Base-by-base conservation (phyloP, 164 flowering plant genomes). In the Cinnamomum chago region DNA sequence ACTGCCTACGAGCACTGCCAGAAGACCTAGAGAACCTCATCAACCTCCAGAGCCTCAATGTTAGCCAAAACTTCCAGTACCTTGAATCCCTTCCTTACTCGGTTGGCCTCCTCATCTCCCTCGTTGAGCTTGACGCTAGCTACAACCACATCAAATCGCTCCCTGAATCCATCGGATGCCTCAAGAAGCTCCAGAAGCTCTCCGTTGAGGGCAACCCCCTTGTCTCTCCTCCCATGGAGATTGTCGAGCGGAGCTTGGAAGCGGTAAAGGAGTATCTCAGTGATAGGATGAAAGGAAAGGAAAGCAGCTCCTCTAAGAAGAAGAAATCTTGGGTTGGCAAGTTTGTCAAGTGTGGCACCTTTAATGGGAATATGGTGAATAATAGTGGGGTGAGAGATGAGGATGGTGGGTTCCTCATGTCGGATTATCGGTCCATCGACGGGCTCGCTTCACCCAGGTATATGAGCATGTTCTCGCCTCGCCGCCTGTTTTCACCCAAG, bases 41-140 rank as follows among this genome's bases (percentile, higher is more conserved):
- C 78, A 91, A 90, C 81, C 89, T 95, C 11, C 82, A 90, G 72
- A 50, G 81, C 58, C 93, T 95, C 55, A 93, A 95, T 65, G 85
- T 93, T 1, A 92, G 98, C 84, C 99, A 93, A 67, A 95, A 95
- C 83, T 95, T 93, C 86, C 97, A 90, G 27, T 84, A 85, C 90
- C 85, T 95, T 17, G 72, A 72, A 3, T 27, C 77, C 58, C 81
- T 95, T 17, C 99, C 98, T 0, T 90, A 90, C 83, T 89, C 96
- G 67, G 71, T 95, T 1, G 99, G 99, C 75, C 93, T 93, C 73
- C 90, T 93, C 58, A 13, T 87, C 7, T 90, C 97, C 5, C 91
- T 95, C 14, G 70, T 80, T 5, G 97, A 95, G 72, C 67, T 95
- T 25, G 99, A 95, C 77, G 84, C 86, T 10, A 95, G 99, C 78